Base-by-base conservation (phyloP, 2,329 filamentous ascomycete genomes). In the Knufia petricola region DNA sequence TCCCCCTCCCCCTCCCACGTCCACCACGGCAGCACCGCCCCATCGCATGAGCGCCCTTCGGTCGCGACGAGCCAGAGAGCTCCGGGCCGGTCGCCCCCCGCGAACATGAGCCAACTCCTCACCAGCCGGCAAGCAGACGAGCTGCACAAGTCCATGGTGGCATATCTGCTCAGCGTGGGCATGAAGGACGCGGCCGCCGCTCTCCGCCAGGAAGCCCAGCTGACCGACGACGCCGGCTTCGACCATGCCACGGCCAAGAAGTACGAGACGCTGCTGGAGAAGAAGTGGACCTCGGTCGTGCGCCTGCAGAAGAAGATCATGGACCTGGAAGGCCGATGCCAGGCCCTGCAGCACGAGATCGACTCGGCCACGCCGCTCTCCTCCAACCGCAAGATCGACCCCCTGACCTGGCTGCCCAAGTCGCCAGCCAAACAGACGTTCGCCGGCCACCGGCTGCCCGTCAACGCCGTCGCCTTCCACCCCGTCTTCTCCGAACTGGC, bases 231-330 rank as follows among this genome's bases (percentile, higher is more conserved):
- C 7, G 79, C 85, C 56, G 74, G 70, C 31, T 89, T 94, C 60
- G 87, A 95, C 63, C 75, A 85, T 53, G 77, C 78, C 15, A 95
- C 87, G 17, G 77, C 83, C 46, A 95, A 95, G 73, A 95, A 94
- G 69, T 96, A 95, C 70, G 88, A 95, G 68, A 85, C 86, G 1
- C 69, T 96, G 23, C 69, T 96, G 57, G 90, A 96, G 75, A 95
- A 95, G 78, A 96, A 96, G 73, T 96, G 90, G 90, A 96, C 90
- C 17, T 92, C 87, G 60, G 85, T 96, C 23, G 88, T 95, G 60
- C 78, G 90, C 53, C 68, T 96, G 66, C 90, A 96, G 69, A 95
- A 95, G 69, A 96, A 95, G 85, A 94, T 95, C 62, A 87, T 95
- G 81, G 90, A 96, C 55, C 78, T 95, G 15, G 90, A 95, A 69